These are phyloP conservation scores for Xylariomycetidae sp. DNA, from an alignment of 2,329 filamentous ascomycete genomes.

Conservation along the genomic window DNA sequence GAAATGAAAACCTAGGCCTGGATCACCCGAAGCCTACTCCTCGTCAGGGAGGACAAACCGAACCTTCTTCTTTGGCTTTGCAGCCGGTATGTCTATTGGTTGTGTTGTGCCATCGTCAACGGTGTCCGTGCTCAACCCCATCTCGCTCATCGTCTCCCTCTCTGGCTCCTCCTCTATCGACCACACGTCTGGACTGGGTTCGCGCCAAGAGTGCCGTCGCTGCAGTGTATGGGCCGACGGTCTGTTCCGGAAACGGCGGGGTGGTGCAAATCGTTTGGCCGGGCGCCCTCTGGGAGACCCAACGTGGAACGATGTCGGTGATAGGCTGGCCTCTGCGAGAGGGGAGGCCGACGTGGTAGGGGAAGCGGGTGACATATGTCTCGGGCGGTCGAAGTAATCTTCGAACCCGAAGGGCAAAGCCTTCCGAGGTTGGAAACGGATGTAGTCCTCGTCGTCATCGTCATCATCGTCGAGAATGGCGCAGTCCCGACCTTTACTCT, in stretches of 20 bases:
- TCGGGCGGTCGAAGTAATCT: constrained; percentile 34
- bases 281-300: constrained; percentile 22
- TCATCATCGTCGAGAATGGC: constrained; percentile 36
- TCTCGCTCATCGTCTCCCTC: constrained; percentile 43
- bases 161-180: constrained; percentile 55
- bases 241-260: constrained; percentile 26
- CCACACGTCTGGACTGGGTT: constrained; percentile 55
- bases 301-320: constrained; percentile 27
- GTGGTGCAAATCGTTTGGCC: constrained; percentile 24
- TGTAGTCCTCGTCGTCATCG: constrained; percentile 40
- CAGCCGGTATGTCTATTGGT: constrained; percentile 35
- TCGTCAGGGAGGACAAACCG: constrained; percentile 45
- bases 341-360: constrained; percentile 23
- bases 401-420: constrained; percentile 37
- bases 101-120: constrained; percentile 24
- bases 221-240: constrained; percentile 29
- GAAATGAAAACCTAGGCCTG: too few species aligned
- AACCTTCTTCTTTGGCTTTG: constrained; percentile 51
- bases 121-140: constrained; percentile 29
- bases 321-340: constrained; percentile 26
- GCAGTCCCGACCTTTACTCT: constrained; percentile 34
- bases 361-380: constrained; percentile 25
- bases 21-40: too few species aligned
- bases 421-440: constrained; percentile 38
- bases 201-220: constrained; percentile 46